Evolutionary conservation across 345 rosid genomes (phyloP).

Genomic region (Barbarea vulgaris): DNA sequence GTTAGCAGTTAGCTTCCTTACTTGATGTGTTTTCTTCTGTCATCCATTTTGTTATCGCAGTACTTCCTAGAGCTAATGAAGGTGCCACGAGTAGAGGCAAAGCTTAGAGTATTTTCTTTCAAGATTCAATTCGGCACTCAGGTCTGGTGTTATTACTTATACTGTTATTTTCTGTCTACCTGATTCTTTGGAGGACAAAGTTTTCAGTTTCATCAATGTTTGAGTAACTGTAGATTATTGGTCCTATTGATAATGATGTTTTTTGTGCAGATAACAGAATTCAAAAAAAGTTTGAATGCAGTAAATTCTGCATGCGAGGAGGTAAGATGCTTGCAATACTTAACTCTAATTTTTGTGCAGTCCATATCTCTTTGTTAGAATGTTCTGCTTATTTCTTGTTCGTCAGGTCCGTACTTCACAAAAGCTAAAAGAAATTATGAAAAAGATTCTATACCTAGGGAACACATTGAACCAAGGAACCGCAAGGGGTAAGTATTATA

Average conservation of each 20-base stretch:
- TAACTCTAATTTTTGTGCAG: constrained; percentile 18
- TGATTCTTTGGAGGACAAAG: constrained; percentile 21
- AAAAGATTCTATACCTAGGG: constrained; percentile 87
- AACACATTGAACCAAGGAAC: constrained; percentile 97
- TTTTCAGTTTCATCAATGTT: background rate
- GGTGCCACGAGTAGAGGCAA: constrained; percentile 98
- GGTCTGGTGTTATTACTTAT: constrained; percentile 64
- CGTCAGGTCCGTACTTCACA: constrained; percentile 78
- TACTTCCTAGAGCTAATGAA: constrained; percentile 94
- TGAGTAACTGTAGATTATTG: constrained; percentile 4
- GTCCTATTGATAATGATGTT: constrained; percentile 5
- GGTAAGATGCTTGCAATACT: constrained; percentile 50
- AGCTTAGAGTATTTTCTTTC: constrained; percentile 93
- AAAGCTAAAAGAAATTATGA: constrained; percentile 93
- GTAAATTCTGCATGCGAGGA: constrained; percentile 93
- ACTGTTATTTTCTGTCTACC: constrained; percentile 23
- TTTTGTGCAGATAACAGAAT: constrained; percentile 69
- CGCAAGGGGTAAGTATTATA: constrained; percentile 73
- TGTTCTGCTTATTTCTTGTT: constrained; percentile 24
- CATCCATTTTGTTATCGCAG: constrained; percentile 47
- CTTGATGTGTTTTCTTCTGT: constrained; percentile 28
- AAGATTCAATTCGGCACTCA: constrained; percentile 90
- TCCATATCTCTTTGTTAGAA: constrained; percentile 13
- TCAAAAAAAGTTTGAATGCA: constrained; percentile 76
- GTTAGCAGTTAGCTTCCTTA: background rate